Percentiles rank a stretch among this genome's conserved stretches.
phyloP scores from a whole-genome alignment of 75 land plant genomes.

The Azolla pinnata region DNA sequence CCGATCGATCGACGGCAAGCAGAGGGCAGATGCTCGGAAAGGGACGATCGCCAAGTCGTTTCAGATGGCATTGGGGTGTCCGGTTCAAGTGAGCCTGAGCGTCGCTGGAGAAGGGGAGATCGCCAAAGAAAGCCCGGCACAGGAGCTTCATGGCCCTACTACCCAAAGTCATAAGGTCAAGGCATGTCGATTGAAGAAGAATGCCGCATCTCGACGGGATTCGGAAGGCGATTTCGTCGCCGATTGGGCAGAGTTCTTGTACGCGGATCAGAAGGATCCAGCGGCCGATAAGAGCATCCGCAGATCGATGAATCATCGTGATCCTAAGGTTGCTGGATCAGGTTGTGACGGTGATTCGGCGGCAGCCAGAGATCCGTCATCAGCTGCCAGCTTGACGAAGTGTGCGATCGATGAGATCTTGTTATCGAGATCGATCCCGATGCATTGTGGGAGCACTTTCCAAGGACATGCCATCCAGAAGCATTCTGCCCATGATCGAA shows the following conservation, averaged over 20 bases:
- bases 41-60: conserved; percentile 17
- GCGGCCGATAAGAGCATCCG: neutral
- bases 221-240: neutral
- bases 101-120: too few species aligned
- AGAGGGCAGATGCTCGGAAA: conserved; percentile 10
- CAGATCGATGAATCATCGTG: neutral
- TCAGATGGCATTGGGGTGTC: conserved; percentile 12
- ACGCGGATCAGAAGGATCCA: neutral
- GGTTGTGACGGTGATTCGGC: neutral
- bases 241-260: neutral
- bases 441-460: neutral
- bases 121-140: too few species aligned
- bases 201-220: neutral
- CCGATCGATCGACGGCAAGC: conserved; percentile 4
- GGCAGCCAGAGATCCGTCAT: neutral
- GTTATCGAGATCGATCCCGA: too few species aligned
- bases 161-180: neutral
- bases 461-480: neutral
- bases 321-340: neutral
- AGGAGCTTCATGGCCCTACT: neutral
- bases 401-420: neutral
- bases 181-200: neutral
- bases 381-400: neutral
- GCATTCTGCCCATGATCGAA: neutral
- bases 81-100: conserved; percentile 16